Evolutionary conservation across 306 rosid species (phyloP).

Genomic region (Erythrophleum fordii): DNA sequence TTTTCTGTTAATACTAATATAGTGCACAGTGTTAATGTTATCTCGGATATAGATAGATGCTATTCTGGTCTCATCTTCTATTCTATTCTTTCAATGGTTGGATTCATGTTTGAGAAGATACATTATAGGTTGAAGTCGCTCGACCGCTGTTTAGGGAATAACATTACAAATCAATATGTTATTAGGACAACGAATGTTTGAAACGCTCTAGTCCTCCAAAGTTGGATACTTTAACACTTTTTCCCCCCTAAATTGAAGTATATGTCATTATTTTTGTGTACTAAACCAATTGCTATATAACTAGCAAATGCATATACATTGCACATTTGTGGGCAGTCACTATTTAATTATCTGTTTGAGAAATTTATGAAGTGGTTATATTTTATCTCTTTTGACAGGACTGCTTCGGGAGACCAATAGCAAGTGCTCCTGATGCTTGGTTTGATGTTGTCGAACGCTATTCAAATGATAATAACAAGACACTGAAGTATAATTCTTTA

Average conservation of each 20-base stretch:
- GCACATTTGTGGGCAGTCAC: not conserved
- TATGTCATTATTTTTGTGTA: not conserved
- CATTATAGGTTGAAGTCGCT: not conserved
- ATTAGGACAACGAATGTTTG: not conserved
- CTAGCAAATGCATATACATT: not conserved
- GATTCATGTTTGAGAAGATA: not conserved
- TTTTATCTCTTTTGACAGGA: slow-evolving; percentile 52
- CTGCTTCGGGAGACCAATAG: slow-evolving; percentile 73
- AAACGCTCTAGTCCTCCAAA: not conserved
- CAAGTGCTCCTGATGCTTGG: slow-evolving; percentile 85
- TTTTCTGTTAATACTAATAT: not conserved
- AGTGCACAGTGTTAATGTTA: not conserved
- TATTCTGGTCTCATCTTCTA: not conserved
- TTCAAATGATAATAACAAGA: slow-evolving; percentile 74
- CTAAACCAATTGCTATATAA: not conserved
- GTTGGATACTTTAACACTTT: not conserved
- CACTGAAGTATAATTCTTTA: slow-evolving; percentile 48
- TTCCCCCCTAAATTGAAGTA: not conserved
- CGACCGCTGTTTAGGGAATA: not conserved
- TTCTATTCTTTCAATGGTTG: not conserved
- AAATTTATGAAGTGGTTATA: not conserved
- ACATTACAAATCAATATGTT: not conserved
- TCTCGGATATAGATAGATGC: not conserved
- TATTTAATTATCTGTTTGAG: not conserved
- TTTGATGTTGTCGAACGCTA: slow-evolving; percentile 75